phyloP scores from a whole-genome alignment of 768 basidiomycete genomes.

The Tricholoma saponaceum region DNA sequence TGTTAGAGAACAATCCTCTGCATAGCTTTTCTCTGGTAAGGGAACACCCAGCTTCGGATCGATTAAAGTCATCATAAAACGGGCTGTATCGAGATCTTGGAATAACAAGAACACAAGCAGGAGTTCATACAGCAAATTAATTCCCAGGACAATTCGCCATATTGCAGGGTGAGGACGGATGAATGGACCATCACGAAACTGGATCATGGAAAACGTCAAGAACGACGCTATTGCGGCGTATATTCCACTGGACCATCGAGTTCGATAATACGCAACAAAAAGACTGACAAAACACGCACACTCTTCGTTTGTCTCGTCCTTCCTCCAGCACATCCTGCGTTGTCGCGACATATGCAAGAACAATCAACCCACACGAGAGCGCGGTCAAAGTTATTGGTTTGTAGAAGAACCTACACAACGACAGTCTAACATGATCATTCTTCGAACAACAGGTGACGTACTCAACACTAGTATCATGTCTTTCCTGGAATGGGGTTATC shows the following conservation, averaged over 20 bases:
- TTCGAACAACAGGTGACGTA: slow-evolving; percentile 29
- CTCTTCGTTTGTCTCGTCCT: slow-evolving; percentile 73
- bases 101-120: slow-evolving; percentile 82
- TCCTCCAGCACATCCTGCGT: slow-evolving; percentile 83
- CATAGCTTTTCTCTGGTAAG: slow-evolving; percentile 83
- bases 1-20: slow-evolving; percentile 72
- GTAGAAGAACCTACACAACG: slow-evolving; percentile 70
- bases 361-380: slow-evolving; percentile 58
- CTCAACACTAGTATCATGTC: slow-evolving; percentile 80
- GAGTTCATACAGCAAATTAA: slow-evolving; percentile 82
- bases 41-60: slow-evolving; percentile 68
- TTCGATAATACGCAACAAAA: slow-evolving; percentile 4
- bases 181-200: slow-evolving; percentile 88
- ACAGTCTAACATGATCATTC: slow-evolving; percentile 10
- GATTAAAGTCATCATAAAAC: slow-evolving; percentile 74
- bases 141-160: slow-evolving; percentile 75
- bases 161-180: slow-evolving; percentile 85
- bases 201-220: slow-evolving; percentile 78
- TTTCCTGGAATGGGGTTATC: slow-evolving; percentile 81
- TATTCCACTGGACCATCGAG: slow-evolving; percentile 48
- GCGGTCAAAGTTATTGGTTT: slow-evolving; percentile 79
- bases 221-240: slow-evolving; percentile 76
- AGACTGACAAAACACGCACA: slow-evolving; percentile 47
- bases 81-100: slow-evolving; percentile 76
- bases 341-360: slow-evolving; percentile 78